phyloP scores from a whole-genome alignment of 257 asterid species.

The Jasminum sambac region DNA sequence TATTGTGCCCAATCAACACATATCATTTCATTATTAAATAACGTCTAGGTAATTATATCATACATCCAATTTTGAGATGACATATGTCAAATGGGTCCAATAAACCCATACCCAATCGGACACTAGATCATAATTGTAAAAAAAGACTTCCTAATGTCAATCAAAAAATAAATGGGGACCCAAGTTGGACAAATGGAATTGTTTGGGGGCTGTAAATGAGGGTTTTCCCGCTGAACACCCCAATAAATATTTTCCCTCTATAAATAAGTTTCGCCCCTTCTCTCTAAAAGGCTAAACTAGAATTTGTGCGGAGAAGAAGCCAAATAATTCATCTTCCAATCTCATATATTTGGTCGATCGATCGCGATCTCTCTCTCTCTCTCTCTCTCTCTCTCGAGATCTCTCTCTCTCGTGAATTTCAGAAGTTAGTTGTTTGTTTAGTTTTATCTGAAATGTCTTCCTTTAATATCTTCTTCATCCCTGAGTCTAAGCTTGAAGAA shows the following conservation, averaged over 20 bases:
- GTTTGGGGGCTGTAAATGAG: background rate
- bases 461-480: slow-evolving; percentile 43
- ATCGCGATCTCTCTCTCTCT: background rate
- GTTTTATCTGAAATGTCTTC: slow-evolving; percentile 29
- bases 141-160: background rate
- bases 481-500: slow-evolving; percentile 44
- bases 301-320: slow-evolving; percentile 16
- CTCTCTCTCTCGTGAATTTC: background rate
- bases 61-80: no score
- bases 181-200: background rate
- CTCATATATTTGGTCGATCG: background rate
- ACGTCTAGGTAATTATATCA: no score
- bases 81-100: no score
- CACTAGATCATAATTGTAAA: no score
- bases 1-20: no score
- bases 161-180: background rate
- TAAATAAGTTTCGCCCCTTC: background rate
- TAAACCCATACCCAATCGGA: no score
- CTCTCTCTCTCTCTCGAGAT: slow-evolving; percentile 3
- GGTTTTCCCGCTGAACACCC: background rate
- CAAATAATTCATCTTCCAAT: background rate
- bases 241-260: background rate
- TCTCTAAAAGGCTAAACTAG: slow-evolving; percentile 3
- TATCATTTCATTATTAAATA: no score
- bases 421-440: background rate